A percentile compares a stretch with the other conserved stretches of the same genome.
phyloP scores from a whole-genome alignment of 306 rosid species.

The Quercus gilva region DNA sequence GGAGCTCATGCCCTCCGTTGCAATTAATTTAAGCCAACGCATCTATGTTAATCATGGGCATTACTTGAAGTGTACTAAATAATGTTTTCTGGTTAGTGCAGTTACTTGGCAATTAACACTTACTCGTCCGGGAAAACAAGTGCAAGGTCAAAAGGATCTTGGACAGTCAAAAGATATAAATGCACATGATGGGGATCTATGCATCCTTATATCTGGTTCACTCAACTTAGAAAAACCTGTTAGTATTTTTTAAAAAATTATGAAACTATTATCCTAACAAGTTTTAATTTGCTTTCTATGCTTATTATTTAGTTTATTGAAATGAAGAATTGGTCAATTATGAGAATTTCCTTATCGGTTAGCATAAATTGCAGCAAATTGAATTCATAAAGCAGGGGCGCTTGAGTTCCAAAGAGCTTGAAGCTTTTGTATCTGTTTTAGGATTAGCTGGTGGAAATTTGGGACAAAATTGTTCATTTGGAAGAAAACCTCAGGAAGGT shows the following conservation, averaged over 20 bases:
- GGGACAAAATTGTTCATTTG: slow-evolving; percentile 40
- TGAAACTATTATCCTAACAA: not conserved
- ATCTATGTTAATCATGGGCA: slow-evolving; percentile 1
- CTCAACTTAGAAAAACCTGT: slow-evolving; percentile 67
- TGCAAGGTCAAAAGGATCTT: slow-evolving; percentile 34
- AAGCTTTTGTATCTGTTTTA: slow-evolving; percentile 71
- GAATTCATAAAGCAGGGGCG: slow-evolving; percentile 75
- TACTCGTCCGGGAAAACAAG: slow-evolving; percentile 43
- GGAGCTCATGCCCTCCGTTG: too few relatives aligned
- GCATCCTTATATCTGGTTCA: slow-evolving; percentile 64
- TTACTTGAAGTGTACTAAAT: slow-evolving; percentile 8
- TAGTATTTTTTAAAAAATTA: slow-evolving; percentile 34
- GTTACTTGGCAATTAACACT: slow-evolving; percentile 85
- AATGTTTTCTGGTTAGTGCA: slow-evolving; percentile 44
- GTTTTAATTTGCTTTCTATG: slow-evolving; percentile 16
- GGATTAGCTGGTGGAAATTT: slow-evolving; percentile 65
- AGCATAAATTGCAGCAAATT: slow-evolving; percentile 65
- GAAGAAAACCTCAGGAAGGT: slow-evolving; percentile 49
- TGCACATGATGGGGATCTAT: slow-evolving; percentile 45
- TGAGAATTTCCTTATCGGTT: not conserved
- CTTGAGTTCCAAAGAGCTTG: slow-evolving; percentile 68
- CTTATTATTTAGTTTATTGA: not conserved
- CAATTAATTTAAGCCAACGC: not conserved
- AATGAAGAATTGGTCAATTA: not conserved
- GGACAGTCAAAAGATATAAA: slow-evolving; percentile 31